Evolutionary conservation across 192 early-diverging fungal species (phyloP), one percentile per base, ranked within the genome.

Genomic region (Gamsiella multidivaricata): DNA sequence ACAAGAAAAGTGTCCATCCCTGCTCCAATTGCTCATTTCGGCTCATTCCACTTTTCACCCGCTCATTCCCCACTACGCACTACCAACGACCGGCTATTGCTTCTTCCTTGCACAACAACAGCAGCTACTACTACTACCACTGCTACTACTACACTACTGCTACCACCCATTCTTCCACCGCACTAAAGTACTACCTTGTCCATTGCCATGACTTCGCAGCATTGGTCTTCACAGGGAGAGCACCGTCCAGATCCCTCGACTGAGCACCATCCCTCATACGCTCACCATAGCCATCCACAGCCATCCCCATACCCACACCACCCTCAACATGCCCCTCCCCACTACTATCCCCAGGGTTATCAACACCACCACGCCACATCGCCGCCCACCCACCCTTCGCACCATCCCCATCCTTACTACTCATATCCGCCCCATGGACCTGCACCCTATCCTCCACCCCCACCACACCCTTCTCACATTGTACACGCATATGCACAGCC

Each of bases 401-500:
- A 33, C 12, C 41, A 29, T 17, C 52, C 37, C 2, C 47, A 32
- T 20, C 52, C 50, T 8, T 43, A 43, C 32, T 52, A 56, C 12
- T 33, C 50, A 9, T 43, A 43, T 22, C 29, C 39, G 5, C 25
- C 63, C 28, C 18, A 41, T 33, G 59, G 22, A 4, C 26, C 37
- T 4, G 9, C 42, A 34, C 29, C 37, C 34, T 47, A 67, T 34
- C 54, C 51, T 37, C 42, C 26, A 12, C 51, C 51, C 34, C 37
- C 52, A 32, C 34, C 47, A 2, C 36, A 33, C 15, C 49, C 49
- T 14, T 28, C 49, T 29, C 9, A 6, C 9, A 23, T 43, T 20
- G 65, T 54, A 55, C 26, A 41, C 41, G 6, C 54, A 39, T 67
- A 14, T 26, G 36, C 42, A 9, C 54, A 49, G 43, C 53, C 18